Evolutionary conservation across 129 eudicot genomes (phyloP).

Genomic region (Chrysanthemum lavandulifolium): DNA sequence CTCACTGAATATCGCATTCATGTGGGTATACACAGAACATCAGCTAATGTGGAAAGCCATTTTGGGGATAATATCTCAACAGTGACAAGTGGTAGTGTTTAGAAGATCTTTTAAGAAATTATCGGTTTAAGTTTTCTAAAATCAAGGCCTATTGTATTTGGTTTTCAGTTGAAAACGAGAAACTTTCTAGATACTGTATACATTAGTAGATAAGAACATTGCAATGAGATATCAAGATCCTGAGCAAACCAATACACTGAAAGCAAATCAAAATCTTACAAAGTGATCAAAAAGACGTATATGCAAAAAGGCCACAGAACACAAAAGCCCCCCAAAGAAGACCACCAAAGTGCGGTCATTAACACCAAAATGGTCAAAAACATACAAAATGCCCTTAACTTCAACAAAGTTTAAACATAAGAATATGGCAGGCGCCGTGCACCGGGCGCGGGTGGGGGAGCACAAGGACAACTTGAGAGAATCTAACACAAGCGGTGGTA

Average conservation of each 20-base stretch:
- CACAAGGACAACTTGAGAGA: background rate
- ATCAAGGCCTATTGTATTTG: background rate
- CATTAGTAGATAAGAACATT: background rate
- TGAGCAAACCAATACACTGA: background rate
- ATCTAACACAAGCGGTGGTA: background rate
- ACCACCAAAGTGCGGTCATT: background rate
- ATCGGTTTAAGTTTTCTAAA: background rate
- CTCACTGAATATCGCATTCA: background rate
- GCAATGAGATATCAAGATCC: background rate
- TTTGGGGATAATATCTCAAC: too few species aligned
- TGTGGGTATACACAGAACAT: too few species aligned
- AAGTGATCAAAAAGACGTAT: background rate
- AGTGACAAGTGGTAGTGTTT: too few species aligned
- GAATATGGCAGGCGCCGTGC: too few species aligned
- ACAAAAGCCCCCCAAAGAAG: background rate
- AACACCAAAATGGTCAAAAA: background rate
- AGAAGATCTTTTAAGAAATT: background rate
- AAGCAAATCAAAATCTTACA: background rate
- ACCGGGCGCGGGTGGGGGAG: background rate
- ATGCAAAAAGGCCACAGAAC: background rate
- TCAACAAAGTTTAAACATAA: too few species aligned
- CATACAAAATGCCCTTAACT: too few species aligned
- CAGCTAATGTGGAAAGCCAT: too few species aligned
- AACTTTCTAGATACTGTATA: background rate
- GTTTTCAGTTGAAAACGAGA: background rate